Evolutionary conservation across 2,329 filamentous ascomycete species (phyloP), one percentile per base, ranked within the genome.

Genomic region (Aspergillus bombycis): DNA sequence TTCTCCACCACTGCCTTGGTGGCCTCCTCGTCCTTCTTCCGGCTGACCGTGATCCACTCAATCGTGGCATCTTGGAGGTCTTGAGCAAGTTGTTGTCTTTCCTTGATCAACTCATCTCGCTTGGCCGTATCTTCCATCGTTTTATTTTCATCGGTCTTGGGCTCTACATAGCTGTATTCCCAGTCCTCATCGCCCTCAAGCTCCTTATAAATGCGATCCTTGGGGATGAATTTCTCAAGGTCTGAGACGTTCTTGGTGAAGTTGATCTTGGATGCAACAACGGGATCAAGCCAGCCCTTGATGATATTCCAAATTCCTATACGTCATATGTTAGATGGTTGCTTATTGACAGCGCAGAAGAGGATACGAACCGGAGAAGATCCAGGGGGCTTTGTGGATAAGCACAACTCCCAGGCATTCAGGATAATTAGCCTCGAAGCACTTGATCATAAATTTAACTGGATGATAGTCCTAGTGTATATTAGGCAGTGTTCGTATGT

Each of bases 361-460:
- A 48, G 23, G 26, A 23, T 36, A 21, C 83, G 61, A 78, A 90
- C 92, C 90, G 83, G 96, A 94, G 81, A 99, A 99, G 53, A 99
- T 83, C 95, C 95, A 99, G 4, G 95, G 95, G 0, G 95, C 89
- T 78, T 97, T 97, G 83, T 99, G 95, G 43, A 99, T 92, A 53
- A 98, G 86, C 3, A 98, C 92, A 2, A 91, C 86, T 32, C 94
- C 95, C 1, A 99, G 85, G 55, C 89, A 94, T 78, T 99, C 95
- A 0, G 95, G 95, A 72, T 98, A 99, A 77, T 99, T 98, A 64
- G 95, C 95, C 81, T 99, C 95, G 75, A 99, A 99, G 78, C 94
- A 97, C 79, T 97, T 96, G 79, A 99, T 97, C 91, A 99, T 97
- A 81, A 98, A 99, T 74, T 97, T 99, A 62, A 99, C 92, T 1